Conservation (phyloP, 257 asterid genomes). For the Avicennia marina region DNA sequence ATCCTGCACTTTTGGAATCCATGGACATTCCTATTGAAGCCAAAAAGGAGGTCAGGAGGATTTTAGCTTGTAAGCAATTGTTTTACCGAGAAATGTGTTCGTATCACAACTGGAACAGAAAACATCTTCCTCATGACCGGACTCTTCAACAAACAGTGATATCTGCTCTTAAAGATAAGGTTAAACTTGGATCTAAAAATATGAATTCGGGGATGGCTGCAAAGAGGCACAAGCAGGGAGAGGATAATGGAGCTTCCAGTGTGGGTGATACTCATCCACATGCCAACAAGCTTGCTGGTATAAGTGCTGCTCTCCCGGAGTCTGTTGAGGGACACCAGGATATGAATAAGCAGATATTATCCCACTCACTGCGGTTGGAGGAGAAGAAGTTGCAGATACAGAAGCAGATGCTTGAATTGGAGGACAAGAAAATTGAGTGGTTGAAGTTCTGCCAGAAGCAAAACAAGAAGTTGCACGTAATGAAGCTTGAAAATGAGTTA, state of each 20-base stretch:
- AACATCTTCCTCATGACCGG: conserved; percentile 32
- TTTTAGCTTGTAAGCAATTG: conserved; percentile 40
- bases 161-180: conserved; percentile 29
- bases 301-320: not conserved
- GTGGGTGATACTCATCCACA: not conserved
- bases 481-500: conserved; percentile 32
- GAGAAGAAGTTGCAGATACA: conserved; percentile 29
- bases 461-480: conserved; percentile 28
- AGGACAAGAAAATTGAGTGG: conserved; percentile 29
- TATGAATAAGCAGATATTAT: not conserved
- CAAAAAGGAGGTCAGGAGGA: conserved; percentile 34
- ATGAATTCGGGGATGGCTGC: conserved; percentile 11
- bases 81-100: conserved; percentile 46
- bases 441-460: conserved; percentile 15
- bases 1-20: conserved; percentile 31
- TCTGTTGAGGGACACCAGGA: conserved; percentile 12
- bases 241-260: conserved; percentile 12
- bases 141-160: conserved; percentile 21
- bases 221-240: conserved; percentile 28
- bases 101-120: conserved; percentile 28
- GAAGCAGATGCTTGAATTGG: conserved; percentile 32
- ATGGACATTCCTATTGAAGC: conserved; percentile 24
- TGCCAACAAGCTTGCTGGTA: no score
- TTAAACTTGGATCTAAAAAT: not conserved
- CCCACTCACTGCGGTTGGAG: conserved; percentile 16